Evolutionary conservation across 192 early-diverging fungal species (phyloP).

Genomic region (Entrophospora sp.): DNA sequence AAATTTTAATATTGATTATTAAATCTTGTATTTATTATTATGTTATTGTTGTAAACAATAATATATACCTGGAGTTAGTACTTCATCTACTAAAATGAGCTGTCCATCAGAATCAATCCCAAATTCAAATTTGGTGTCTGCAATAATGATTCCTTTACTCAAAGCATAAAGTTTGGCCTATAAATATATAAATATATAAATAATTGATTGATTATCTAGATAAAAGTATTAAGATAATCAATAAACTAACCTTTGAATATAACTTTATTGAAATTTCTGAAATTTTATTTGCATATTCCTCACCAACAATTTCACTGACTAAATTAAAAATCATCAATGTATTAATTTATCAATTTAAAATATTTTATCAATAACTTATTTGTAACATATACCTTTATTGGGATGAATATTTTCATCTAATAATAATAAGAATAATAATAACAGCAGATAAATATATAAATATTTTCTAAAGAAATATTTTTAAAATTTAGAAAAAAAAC

Average conservation of each 20-base stretch:
- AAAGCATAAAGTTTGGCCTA: conserved; percentile 78
- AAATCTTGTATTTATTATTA: neutral
- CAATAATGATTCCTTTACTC: conserved; percentile 90
- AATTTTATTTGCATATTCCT: conserved; percentile 66
- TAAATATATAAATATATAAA: conserved; percentile 59
- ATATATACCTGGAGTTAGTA: conserved; percentile 78
- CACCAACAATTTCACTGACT: conserved; percentile 78
- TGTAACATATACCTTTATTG: conserved; percentile 46
- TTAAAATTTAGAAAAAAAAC: neutral
- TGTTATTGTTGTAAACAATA: neutral
- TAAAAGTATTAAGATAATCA: conserved; percentile 72
- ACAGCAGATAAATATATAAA: conserved; percentile 5
- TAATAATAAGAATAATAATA: neutral
- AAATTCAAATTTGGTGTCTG: conserved; percentile 99
- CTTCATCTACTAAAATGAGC: conserved; percentile 90
- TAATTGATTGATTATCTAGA: conserved; percentile 97
- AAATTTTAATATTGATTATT: neutral
- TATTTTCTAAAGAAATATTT: neutral
- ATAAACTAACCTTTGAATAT: conserved; percentile 76
- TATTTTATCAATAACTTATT: conserved; percentile 20
- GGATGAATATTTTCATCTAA: conserved; percentile 98
- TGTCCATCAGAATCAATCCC: conserved; percentile 77
- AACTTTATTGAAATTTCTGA: conserved; percentile 63
- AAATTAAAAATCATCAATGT: neutral
- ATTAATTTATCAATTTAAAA: neutral